Evolutionary conservation across 2,329 filamentous ascomycete species (phyloP), one percentile per base, ranked within the genome.

Genomic region (Chrysoporthe puriensis): DNA sequence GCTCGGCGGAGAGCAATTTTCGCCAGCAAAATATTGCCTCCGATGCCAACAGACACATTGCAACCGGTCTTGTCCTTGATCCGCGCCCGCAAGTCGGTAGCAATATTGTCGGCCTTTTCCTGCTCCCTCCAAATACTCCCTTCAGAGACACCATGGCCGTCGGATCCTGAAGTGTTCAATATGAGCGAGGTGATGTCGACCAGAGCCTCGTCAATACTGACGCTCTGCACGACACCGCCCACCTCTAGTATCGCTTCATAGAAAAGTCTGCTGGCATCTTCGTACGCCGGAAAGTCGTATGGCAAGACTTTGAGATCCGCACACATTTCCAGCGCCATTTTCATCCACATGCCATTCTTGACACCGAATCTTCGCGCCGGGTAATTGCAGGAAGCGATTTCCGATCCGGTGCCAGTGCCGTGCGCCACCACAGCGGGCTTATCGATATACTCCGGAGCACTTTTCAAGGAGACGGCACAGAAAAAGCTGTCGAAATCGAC

Each of bases 301-400:
- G 94, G 92, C n/a, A 99, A 77, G 1, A 98, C 90, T 72, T 96
- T 94, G 21, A 99, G 82, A 32, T 93, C 88, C 0, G 95, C 90
- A 75, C 94, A 99, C 21, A 96, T 78, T 72, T 96, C 90, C 68
- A 91, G 84, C 0, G 96, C 96, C 44, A 86, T 85, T 76, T 95
- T 96, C 95, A 99, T 98, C 96, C 96, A 99, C 96, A 98, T 99
- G 48, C 96, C 96, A 73, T 99, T 99, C 76, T 94, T 97, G 65
- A 99, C 85, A 1, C 95, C 95, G 73, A 90, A 96, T 43, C 87
- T 85, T 48, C 96, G 88, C 7, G 96, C 96, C 26, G 91, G 89
- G 76, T 99, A 99, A 74, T 99, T 99, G 79, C 96, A 99, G 71
- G 94, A 97, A 32, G 96, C 96, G 74, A 99, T 98, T 76, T 99